Evolutionary conservation across 805 yeast genomes (phyloP).

Genomic region (Sungouiella thailandica): DNA sequence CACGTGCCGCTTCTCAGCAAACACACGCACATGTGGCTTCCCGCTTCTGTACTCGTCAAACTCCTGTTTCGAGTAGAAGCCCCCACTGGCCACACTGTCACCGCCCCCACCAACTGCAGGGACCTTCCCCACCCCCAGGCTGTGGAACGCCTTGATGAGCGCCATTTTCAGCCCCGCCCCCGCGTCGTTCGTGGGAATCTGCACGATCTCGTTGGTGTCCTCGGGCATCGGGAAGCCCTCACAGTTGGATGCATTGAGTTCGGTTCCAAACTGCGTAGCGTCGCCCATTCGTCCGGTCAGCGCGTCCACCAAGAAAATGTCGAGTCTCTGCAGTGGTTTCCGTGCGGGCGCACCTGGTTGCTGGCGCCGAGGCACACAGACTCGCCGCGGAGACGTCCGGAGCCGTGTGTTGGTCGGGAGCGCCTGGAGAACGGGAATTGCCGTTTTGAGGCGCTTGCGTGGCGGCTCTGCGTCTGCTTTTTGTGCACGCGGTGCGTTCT

Average conservation of each 20-base stretch:
- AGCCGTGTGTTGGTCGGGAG: constrained; percentile 13
- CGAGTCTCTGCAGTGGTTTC: constrained; percentile 14
- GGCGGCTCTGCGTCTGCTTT: constrained; percentile 21
- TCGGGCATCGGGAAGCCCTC: constrained; percentile 62
- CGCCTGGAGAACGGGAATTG: constrained; percentile 27
- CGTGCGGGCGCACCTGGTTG: constrained; percentile 30
- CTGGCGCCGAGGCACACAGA: constrained; percentile 37
- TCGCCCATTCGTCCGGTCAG: constrained; percentile 56
- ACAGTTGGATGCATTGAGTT: constrained; percentile 57
- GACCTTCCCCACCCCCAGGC: constrained; percentile 7
- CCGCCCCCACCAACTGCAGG: background rate
- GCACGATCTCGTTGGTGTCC: constrained; percentile 51
- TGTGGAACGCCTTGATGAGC: constrained; percentile 32
- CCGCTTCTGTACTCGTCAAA: constrained; percentile 17
- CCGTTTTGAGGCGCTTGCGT: constrained; percentile 2
- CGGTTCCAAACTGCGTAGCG: constrained; percentile 68
- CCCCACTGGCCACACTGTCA: constrained; percentile 12
- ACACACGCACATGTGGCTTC: constrained; percentile 15
- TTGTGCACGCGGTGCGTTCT: too few species aligned
- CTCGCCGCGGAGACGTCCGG: constrained; percentile 33
- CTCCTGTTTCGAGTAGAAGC: constrained; percentile 29
- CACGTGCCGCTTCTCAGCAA: constrained; percentile 21
- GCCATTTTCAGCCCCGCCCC: constrained; percentile 30
- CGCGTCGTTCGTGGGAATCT: constrained; percentile 46
- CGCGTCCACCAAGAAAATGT: constrained; percentile 54